phyloP scores from a whole-genome alignment of 2,329 filamentous ascomycete genomes.

The Cladophialophora yegresii region DNA sequence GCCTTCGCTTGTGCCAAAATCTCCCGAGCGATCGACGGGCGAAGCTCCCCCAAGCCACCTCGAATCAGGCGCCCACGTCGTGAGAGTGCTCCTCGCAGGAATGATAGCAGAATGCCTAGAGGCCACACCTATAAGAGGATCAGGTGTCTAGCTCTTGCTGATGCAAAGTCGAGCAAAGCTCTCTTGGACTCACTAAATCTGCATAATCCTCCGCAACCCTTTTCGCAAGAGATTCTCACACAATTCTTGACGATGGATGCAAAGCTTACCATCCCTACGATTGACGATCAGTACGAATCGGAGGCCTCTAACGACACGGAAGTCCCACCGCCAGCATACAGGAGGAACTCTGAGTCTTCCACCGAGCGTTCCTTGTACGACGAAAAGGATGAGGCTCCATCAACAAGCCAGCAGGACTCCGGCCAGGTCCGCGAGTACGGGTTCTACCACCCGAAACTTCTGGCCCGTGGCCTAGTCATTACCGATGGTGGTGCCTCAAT shows the following conservation, averaged over 20 bases:
- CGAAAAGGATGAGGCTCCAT: conserved; percentile 7
- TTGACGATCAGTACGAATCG: conserved; percentile 2
- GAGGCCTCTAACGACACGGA: conserved; percentile 7
- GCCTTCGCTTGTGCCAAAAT: neutral
- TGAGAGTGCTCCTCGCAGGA: neutral
- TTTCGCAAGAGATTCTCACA: neutral
- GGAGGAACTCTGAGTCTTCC: conserved; percentile 15
- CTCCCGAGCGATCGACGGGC: neutral
- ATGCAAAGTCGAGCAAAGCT: neutral
- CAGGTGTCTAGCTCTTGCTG: neutral
- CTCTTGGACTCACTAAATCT: neutral
- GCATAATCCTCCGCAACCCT: neutral
- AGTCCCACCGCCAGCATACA: conserved; percentile 7
- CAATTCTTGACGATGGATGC: neutral
- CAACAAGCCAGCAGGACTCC: neutral
- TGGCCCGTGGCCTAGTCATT: conserved; percentile 9
- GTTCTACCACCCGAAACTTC: conserved; percentile 12
- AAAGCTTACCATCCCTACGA: neutral
- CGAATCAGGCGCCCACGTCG: neutral
- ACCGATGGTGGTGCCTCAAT: conserved; percentile 9
- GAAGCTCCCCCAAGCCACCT: neutral
- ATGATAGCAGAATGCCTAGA: neutral
- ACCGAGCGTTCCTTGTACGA: conserved; percentile 17
- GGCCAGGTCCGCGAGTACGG: conserved; percentile 3
- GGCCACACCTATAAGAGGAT: neutral